phyloP scores from a whole-genome alignment of 2,329 filamentous ascomycete species.

The Trichoderma harzianum region DNA sequence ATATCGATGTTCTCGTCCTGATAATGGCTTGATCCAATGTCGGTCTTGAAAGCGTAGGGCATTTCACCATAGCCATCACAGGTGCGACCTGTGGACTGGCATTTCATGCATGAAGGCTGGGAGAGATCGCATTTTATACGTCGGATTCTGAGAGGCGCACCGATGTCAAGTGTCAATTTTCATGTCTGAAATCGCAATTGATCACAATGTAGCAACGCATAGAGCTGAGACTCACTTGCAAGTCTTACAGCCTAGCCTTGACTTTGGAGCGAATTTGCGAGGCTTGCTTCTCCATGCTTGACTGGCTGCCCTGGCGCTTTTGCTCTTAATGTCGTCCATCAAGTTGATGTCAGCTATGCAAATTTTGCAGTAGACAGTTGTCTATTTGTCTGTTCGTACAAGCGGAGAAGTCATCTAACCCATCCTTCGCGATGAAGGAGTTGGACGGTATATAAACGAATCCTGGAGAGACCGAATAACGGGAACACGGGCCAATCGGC shows the following conservation, averaged over 20 bases:
- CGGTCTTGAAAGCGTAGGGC: not conserved
- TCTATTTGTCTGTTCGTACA: not conserved
- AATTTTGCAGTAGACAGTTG: not conserved
- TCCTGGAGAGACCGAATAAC: not conserved
- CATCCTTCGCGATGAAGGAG: not conserved
- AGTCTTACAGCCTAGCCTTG: constrained; percentile 3
- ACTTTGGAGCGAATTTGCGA: constrained; percentile 7
- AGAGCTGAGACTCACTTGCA: not conserved
- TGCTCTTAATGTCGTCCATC: not conserved
- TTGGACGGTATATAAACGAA: not conserved
- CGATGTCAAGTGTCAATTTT: not conserved
- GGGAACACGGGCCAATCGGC: not conserved
- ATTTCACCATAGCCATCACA: not conserved
- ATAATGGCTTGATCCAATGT: not conserved
- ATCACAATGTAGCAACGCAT: not conserved
- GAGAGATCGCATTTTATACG: not conserved
- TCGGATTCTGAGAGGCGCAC: not conserved
- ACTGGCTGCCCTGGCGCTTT: not conserved
- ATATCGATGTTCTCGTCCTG: not conserved
- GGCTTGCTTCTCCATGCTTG: constrained; percentile 6
- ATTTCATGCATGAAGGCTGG: not conserved
- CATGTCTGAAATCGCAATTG: not conserved
- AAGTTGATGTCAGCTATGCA: not conserved
- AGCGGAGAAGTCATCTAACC: not conserved
- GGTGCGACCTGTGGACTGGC: not conserved